These are phyloP conservation scores for Backusella mclennaniae DNA, from an alignment of 192 early-diverging fungal genomes.

Conservation along the genomic window DNA sequence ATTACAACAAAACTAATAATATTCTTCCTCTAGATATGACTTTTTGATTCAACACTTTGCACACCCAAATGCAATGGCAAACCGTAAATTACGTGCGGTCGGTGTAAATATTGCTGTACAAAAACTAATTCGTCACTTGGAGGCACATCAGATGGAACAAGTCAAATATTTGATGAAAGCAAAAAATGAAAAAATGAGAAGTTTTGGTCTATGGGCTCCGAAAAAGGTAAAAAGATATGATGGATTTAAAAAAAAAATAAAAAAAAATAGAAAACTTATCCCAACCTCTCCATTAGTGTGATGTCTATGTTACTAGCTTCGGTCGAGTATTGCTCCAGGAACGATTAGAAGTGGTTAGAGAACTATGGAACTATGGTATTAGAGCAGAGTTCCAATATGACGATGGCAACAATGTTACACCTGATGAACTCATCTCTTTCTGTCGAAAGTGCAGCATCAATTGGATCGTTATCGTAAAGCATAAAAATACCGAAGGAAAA, in stretches of 20 bases:
- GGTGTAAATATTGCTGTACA: constrained; percentile 85
- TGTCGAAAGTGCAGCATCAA: constrained; percentile 72
- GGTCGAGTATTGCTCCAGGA: constrained; percentile 71
- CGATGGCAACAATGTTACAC: constrained; percentile 61
- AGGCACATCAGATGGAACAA: constrained; percentile 53
- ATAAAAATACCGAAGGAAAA: constrained; percentile 43
- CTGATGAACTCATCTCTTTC: constrained; percentile 57
- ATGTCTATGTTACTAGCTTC: constrained; percentile 82
- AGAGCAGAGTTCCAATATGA: constrained; percentile 81
- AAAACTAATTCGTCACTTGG: constrained; percentile 64
- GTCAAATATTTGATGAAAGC: constrained; percentile 32
- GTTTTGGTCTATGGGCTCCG: constrained; percentile 47
- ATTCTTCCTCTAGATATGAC: constrained; percentile 38
- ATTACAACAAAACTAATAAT: neutral
- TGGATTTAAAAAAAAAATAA: neutral
- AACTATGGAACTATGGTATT: constrained; percentile 77
- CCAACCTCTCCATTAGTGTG: constrained; percentile 43
- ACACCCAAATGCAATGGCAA: constrained; percentile 37
- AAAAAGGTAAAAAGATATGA: constrained; percentile 30
- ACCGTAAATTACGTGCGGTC: constrained; percentile 53
- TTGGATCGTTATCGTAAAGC: constrained; percentile 78
- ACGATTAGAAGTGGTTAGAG: constrained; percentile 72
- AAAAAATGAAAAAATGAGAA: constrained; percentile 42
- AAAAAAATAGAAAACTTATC: constrained; percentile 10
- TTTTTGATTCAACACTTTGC: constrained; percentile 52